These are phyloP conservation scores for Trichosporon sp. DNA, from an alignment of 1,284 basidiomycete species.

Conservation along the genomic window DNA sequence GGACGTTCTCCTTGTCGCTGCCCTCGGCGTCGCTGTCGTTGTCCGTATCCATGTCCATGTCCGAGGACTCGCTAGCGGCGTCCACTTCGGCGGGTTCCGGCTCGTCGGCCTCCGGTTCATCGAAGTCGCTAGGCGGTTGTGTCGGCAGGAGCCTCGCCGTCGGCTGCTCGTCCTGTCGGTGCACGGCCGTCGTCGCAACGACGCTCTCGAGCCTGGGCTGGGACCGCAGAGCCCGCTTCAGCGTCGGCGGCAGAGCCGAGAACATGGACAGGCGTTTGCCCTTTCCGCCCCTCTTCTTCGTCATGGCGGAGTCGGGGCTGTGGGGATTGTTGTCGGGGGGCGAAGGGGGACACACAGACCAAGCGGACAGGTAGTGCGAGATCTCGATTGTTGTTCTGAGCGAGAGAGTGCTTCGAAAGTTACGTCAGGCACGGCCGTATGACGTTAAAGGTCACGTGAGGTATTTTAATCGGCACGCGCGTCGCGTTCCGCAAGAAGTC, in stretches of 20 bases:
- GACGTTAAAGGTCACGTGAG: not conserved
- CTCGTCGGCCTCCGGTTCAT: not conserved
- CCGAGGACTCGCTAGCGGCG: conserved; percentile 17
- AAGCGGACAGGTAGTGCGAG: no score
- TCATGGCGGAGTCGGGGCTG: not conserved
- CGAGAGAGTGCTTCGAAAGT: not conserved
- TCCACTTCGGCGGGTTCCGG: not conserved
- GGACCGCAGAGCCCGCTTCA: conserved; percentile 42
- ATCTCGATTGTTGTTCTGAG: not conserved
- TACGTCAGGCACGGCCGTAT: not conserved
- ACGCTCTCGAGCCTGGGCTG: conserved; percentile 30
- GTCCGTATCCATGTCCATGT: conserved; percentile 20
- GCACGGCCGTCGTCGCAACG: not conserved
- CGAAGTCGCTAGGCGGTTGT: conserved; percentile 29
- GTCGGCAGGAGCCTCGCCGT: conserved; percentile 30
- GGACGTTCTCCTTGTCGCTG: conserved; percentile 21
- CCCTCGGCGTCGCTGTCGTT: conserved; percentile 14
- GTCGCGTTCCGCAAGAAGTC: not conserved
- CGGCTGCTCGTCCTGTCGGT: conserved; percentile 20
- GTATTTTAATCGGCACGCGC: not conserved
- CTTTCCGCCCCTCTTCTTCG: conserved; percentile 10
- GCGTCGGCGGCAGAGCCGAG: conserved; percentile 44
- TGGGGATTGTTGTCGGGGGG: not conserved
- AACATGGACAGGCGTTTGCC: conserved; percentile 41
- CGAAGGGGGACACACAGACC: not conserved